Evolutionary conservation across 306 rosid species (phyloP), one percentile per base, ranked within the genome.

Genomic region (Arachis hypogaea): DNA sequence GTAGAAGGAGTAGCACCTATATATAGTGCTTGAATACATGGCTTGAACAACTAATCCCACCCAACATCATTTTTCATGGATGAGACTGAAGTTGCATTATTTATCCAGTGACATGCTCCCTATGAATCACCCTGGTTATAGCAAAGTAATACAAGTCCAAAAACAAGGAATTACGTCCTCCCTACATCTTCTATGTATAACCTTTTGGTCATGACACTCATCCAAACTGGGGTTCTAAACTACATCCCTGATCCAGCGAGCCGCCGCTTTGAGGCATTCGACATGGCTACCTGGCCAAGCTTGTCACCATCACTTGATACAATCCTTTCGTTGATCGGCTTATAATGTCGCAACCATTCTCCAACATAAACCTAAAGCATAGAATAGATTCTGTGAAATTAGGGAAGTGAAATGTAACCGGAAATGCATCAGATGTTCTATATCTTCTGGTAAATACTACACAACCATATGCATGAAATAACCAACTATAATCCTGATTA

Each of bases 251-350:
- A 78, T 69, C 98, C 98, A 29, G 93, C 80, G 47, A 90, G 84
- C 10, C 97, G 86, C 46, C 98, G 86, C 82, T 79, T 84, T 0
- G 98, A 87, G 52, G 97, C 96, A 59, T 93, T 93, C 11, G 98
- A 93, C 66, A 86, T 44, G 7, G 97, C 81, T 68, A 91, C 86
- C 77, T 81, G 92, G 74, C 91, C 85, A 12, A 93, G 91, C 79
- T 68, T 82, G 75, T 91, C 97, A 12, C 84, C 90, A 66, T 81
- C 83, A 8, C 58, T 70, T 12, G 85, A 42, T 11, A 59, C 82
- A 9, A 85, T 58, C 66, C 97, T 73, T 60, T 87, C 89, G 11
- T 83, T 78, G 4, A 80, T 61, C 14, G 97, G 88, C 10, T 76
- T 74, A 59, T 89, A 93, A 73, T 89, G 91, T 10, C 87, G 84